These are phyloP conservation scores for Amylocarpus encephaloides DNA, from an alignment of 2,329 filamentous ascomycete genomes.

Conservation along the genomic window DNA sequence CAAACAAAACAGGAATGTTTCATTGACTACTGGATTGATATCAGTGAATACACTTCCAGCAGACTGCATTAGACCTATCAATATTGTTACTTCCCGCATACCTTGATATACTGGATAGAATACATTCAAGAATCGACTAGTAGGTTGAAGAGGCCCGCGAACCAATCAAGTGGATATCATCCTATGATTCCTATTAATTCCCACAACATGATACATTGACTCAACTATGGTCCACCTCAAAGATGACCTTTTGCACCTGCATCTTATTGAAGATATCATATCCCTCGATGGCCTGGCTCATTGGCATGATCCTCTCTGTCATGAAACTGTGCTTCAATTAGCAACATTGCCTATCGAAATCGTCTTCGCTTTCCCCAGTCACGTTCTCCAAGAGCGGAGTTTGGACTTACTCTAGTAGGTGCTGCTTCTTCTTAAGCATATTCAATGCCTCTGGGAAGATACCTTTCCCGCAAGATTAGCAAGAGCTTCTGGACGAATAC, in stretches of 20 bases:
- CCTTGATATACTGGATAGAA: too few relatives aligned
- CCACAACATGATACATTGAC: not conserved
- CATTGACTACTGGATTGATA: too few relatives aligned
- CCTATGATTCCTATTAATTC: not conserved
- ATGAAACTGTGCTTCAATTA: slow-evolving; percentile 52
- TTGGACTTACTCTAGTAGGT: slow-evolving; percentile 56
- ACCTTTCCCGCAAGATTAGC: too few relatives aligned
- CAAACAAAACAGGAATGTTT: too few relatives aligned
- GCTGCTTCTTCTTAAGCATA: slow-evolving; percentile 59
- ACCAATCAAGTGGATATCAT: too few relatives aligned
- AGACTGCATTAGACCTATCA: too few relatives aligned
- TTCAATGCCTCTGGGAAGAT: slow-evolving; percentile 61
- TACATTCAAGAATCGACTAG: too few relatives aligned
- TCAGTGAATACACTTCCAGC: too few relatives aligned
- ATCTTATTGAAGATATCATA: slow-evolving; percentile 68
- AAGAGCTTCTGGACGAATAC: slow-evolving; percentile 65
- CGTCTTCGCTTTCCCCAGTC: not conserved
- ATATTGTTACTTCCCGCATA: too few relatives aligned
- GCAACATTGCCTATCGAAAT: slow-evolving; percentile 15
- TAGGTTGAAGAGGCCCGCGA: too few relatives aligned
- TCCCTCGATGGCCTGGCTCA: slow-evolving; percentile 58
- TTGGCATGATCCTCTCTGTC: slow-evolving; percentile 68
- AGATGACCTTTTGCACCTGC: slow-evolving; percentile 69
- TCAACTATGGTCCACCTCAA: slow-evolving; percentile 36
- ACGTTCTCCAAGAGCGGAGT: not conserved